Base-by-base conservation (phyloP, 2,329 filamentous ascomycete genomes). In the Fusarium austroafricanum region DNA sequence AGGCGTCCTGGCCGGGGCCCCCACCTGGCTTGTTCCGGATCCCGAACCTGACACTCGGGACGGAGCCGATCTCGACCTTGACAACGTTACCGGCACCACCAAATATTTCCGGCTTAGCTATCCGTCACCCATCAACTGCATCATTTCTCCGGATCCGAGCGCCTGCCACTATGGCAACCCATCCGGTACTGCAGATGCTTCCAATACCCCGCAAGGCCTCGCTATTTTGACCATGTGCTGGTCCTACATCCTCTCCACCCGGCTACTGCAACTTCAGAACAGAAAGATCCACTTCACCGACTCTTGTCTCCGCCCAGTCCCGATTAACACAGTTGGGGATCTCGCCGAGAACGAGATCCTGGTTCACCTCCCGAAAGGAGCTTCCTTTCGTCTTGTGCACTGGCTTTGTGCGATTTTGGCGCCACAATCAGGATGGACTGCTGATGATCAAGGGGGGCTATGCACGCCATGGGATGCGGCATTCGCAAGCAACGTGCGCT, bases 241-340 rank as follows among this genome's bases (percentile, higher is more conserved):
- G 72, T 74, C 72, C 55, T 74, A 74, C 50, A 65, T 74, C 40
- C 68, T 74, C 71, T 74, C 72, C 65, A 72, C 71, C 31, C 69
- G 69, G 33, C 68, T 74, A 43, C 70, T 74, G 63, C 67, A 74
- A 56, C 72, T 74, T 37, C 72, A 74, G 57, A 50, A 67, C 18
- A 70, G 68, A 23, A 55, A 53, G 61, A 49, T 59, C 60, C 71
- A 67, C 64, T 74, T 71, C 61, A 74, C 70, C 51, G 56, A 71
- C 56, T 60, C 53, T 28, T 70, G 58, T 67, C 52, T 74, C 61
- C 68, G 49, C 44, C 68, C 72, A 53, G 51, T 71, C 55, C 62
- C 70, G 61, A 64, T 55, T 39, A 37, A 56, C 18, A 62, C 50
- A 23, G 57, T 72, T 55, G 67, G 64, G 15, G 42, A 61, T 46